Evolutionary conservation across 768 basidiomycete genomes (phyloP), one percentile per base, ranked within the genome.

Genomic region (Lactifluus subvellereus): DNA sequence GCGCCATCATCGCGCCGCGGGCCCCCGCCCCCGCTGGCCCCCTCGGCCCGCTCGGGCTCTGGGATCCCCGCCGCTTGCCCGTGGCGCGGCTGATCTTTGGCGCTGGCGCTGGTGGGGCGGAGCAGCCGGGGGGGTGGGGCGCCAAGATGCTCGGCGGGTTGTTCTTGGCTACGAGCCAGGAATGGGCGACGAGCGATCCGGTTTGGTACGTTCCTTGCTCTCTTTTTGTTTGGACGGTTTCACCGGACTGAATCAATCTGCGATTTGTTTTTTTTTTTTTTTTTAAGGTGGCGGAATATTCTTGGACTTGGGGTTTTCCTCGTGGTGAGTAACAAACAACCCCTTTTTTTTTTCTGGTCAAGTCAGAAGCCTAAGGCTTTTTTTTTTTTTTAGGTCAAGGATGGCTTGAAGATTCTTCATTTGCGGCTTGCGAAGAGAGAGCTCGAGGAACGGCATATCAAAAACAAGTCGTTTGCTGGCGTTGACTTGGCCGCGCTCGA

Each of bases 401-500:
- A 91, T 61, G 84, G 84, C 54, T 48, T 88, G 1, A 80, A 86
- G 43, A 77, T 91, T 0, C 72, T 87, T 5, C 85, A 91, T 68
- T 76, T 89, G 6, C 88, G 82, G 75, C 78, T 91, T 5, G 79
- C 83, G 6, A 87, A 88, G 69, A 84, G 83, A 18, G 89, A 91
- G 69, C 75, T 90, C 6, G 83, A 87, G 70, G 84, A 82, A 2
- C 78, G 89, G 14, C 76, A 77, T 27, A 83, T 91, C 32, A 88
- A 84, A 74, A 87, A 79, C 69, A 80, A 82, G 63, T 82, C 88
- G 48, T 91, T 91, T 70, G 76, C 78, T n/a, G 87, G 87, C 0
- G 81, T 91, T n/a, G 88, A 91, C 68, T 68, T 83, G 49, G 71
- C 74, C 11, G 84, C 83, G 65, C 77, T 91, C 45, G 88, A 91